Base-by-base conservation (phyloP, 2,329 filamentous ascomycete genomes). In the Alternaria sp. region DNA sequence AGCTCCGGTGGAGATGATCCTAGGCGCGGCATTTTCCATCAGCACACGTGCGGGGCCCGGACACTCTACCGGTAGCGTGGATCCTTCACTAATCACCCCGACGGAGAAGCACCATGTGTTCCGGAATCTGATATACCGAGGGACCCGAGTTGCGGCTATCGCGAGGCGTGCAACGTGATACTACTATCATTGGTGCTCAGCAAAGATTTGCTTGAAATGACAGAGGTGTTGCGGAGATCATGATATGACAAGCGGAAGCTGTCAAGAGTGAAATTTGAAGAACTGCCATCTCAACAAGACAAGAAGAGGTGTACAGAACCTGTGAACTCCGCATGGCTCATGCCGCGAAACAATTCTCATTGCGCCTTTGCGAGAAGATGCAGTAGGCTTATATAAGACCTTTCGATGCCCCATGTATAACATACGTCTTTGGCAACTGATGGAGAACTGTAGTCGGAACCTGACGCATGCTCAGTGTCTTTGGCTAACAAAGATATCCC, bases 351-450 rank as follows among this genome's bases (percentile, higher is more conserved):
- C 3, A 20, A 8, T 34, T 14, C 4, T 54, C 16, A 30, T 28
- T 11, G 22, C 22, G 24, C 30, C 11, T 36, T 32, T 11, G 30
- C 20, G 3, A 54, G 41, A 26, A 46, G 41, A 28, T 14, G 41
- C 16, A 54, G 30, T 22, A 54, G 22, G 4, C 24, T 54, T 2
- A 18, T 38, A 34, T 46, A 54, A 34, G 51, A 54, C 20, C 30
- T 42, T 7, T 54, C 51, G 30, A 64, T 59, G 9, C 59, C 62
- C 62, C 62, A 64, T 5, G 57, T 59, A 30, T 36, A 41, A 22
- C 18, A 16, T 8, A 44, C 34, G 11, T 48, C 28, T 18, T 36
- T 46, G 18, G 52, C 41, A 32, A 22, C 24, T n/a, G 38, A 24
- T 5, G 16, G 12, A 9, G 16, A 30, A 47, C 14, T 20, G 12